Base-by-base conservation (phyloP, 2,329 filamentous ascomycete species). In the Colletotrichum sansevieriae region DNA sequence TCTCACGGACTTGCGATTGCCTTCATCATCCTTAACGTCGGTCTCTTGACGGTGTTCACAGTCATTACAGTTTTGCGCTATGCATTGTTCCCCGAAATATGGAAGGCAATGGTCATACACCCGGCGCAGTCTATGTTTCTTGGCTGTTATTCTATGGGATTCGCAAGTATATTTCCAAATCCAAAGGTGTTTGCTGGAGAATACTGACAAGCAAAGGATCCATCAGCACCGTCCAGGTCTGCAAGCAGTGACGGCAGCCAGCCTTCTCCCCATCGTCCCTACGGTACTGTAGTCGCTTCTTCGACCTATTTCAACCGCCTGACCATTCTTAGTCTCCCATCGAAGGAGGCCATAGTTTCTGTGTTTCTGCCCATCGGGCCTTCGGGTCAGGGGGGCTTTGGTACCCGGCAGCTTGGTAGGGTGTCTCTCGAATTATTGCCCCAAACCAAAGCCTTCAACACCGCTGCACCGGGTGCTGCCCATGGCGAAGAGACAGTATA, bases 81-180 rank as follows among this genome's bases (percentile, higher is more conserved):
- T 73, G 80, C 80, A 0, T 73, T 92, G 1, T 93, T 91, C 73
- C 91, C 90, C 0, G 83, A 86, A 66, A 88, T 92, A 35, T 93
- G 90, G 85, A 74, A 67, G 0, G 87, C 85, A 15, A 91, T 93
- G 90, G 84, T 93, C 41, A 79, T 81, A 2, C 88, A 93, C 74
- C 90, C 89, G 0, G 85, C 84, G 1, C 89, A 93, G 74, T 90
- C 87, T 1, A 82, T 93, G 61, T 93, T 93, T 72, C 78, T 93
- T 3, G 91, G 87, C 0, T 90, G 88, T 0, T 85, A 91, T 37
- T 90, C 90, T 0, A 92, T 92, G 88, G 90, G 85, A 0, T 85
- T 92, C 66, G 87, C 89, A 0, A 92, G 79, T 81, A 70, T 68
- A 77, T 75, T 35, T 5, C 52, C 1, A 12, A 78, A 76, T 22